These are phyloP conservation scores for Trichoderma aggressivum DNA, from an alignment of 2,329 filamentous ascomycete species.

Conservation along the genomic window DNA sequence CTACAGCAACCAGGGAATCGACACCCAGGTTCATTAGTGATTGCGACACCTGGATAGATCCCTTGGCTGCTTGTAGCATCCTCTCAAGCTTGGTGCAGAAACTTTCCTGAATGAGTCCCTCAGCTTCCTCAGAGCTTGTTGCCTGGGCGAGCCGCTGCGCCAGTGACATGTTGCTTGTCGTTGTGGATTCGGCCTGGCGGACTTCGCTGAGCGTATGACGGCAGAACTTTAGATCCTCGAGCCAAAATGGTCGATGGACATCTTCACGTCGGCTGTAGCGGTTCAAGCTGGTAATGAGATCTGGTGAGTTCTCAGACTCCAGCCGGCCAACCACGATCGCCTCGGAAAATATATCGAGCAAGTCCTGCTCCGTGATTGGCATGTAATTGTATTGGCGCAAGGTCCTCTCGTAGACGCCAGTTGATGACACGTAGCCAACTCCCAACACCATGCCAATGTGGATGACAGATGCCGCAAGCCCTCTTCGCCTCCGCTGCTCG, in stretches of 20 bases:
- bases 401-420: conserved; percentile 15
- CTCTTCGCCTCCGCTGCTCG: conserved; percentile 31
- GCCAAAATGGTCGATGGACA: not conserved
- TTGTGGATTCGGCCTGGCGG: not conserved
- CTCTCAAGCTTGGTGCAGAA: conserved; percentile 23
- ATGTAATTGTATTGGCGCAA: conserved; percentile 23
- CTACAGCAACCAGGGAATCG: conserved; percentile 31
- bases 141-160: conserved; percentile 33
- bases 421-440: conserved; percentile 37
- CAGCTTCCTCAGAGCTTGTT: not conserved
- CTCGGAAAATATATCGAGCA: conserved; percentile 21
- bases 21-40: conserved; percentile 28
- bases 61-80: conserved; percentile 21
- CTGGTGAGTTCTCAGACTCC: not conserved
- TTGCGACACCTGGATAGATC: not conserved
- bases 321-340: conserved; percentile 10
- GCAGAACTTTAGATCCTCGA: not conserved
- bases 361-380: conserved; percentile 27
- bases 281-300: not conserved
- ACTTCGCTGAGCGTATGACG: not conserved
- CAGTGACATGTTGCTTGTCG: not conserved
- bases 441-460: conserved; percentile 40
- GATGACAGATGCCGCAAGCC: conserved; percentile 38
- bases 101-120: not conserved
- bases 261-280: not conserved